Conservation (phyloP, 208 protist species). For the Acanthamoeba comandoni region DNA sequence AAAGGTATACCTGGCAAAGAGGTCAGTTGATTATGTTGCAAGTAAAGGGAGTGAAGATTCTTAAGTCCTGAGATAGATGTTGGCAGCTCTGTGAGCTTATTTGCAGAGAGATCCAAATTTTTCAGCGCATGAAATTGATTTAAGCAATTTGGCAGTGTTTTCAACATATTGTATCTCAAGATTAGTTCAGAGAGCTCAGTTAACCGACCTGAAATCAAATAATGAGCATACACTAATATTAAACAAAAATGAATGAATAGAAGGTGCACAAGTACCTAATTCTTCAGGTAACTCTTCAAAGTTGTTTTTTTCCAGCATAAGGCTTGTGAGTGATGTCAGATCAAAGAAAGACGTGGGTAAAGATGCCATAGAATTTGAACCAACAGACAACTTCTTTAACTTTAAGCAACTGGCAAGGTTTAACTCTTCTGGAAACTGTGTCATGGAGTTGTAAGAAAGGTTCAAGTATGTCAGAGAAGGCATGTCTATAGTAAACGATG, state of each 20-base stretch:
- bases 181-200: no score
- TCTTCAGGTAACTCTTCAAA: constrained; percentile 58
- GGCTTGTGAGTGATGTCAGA: constrained; percentile 45
- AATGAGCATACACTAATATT: no score
- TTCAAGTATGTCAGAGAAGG: constrained; percentile 64
- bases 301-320: constrained; percentile 40
- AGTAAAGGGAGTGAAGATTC: constrained; percentile 61
- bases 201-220: no score
- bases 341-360: constrained; percentile 48
- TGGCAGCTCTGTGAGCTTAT: constrained; percentile 49
- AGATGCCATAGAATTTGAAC: constrained; percentile 38
- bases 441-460: constrained; percentile 56
- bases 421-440: constrained; percentile 35
- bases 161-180: no score
- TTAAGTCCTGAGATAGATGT: constrained; percentile 39
- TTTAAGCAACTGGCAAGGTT: constrained; percentile 44
- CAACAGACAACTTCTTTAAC: constrained; percentile 45
- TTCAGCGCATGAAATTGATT: no score
- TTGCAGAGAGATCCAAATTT: constrained; percentile 33
- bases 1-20: constrained; percentile 10
- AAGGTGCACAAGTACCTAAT: constrained; percentile 13
- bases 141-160: no score
- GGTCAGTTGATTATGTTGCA: constrained; percentile 30
- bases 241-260: no score
- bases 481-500: constrained; percentile 17